Conservation (phyloP, 1,139 yeast species). For the Wickerhamomyces sp. region DNA sequence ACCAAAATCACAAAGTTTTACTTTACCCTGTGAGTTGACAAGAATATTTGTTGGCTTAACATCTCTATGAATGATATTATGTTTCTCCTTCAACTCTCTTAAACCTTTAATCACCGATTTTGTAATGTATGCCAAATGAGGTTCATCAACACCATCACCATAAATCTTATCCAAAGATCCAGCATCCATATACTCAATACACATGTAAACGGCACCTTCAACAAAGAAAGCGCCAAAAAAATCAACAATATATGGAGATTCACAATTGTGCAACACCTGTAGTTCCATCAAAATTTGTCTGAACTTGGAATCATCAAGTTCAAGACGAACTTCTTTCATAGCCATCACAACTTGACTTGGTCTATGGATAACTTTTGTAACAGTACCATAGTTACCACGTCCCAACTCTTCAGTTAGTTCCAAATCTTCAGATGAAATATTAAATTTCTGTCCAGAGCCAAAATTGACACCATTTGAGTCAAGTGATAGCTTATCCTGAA, state of each 20-base stretch:
- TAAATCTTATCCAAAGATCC: conserved; percentile 89
- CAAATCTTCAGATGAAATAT: conserved; percentile 81
- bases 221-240: conserved; percentile 96
- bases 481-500: conserved; percentile 88
- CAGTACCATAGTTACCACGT: conserved; percentile 94
- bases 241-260: conserved; percentile 86
- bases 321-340: conserved; percentile 92
- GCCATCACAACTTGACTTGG: conserved; percentile 96
- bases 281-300: conserved; percentile 94
- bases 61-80: conserved; percentile 93
- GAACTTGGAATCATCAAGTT: conserved; percentile 85
- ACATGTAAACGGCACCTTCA: conserved; percentile 97
- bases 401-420: conserved; percentile 86
- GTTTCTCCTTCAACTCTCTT: conserved; percentile 77
- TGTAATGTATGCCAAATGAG: conserved; percentile 75
- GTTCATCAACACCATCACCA: conserved; percentile 77
- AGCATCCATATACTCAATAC: conserved; percentile 98
- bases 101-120: conserved; percentile 80
- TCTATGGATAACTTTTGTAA: conserved; percentile 83
- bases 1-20: conserved; percentile 94
- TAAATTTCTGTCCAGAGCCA: conserved; percentile 79
- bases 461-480: conserved; percentile 92
- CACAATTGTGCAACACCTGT: conserved; percentile 87
- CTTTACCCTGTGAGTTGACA: conserved; percentile 75
- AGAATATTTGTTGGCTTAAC: conserved; percentile 95